phyloP scores from a whole-genome alignment of 2,329 filamentous ascomycete genomes.

The Monilinia polystroma region DNA sequence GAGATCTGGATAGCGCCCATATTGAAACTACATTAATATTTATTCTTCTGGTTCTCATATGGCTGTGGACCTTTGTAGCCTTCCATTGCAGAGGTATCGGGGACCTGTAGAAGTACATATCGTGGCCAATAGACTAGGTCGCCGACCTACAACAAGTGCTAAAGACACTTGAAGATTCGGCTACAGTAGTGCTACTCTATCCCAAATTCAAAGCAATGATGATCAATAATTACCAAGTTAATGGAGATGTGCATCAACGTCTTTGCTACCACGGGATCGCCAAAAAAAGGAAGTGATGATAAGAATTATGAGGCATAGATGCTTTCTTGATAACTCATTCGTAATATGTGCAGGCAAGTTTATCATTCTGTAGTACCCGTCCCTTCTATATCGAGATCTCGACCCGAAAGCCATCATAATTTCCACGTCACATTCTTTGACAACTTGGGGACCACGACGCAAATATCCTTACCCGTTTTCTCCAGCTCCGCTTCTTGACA shows the following conservation, averaged over 20 bases:
- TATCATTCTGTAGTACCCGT: conserved; percentile 1
- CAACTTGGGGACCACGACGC: conserved; percentile 30
- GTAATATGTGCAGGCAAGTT: not conserved
- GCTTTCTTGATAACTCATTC: not conserved
- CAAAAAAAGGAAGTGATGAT: not conserved
- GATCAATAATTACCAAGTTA: conserved; percentile 8
- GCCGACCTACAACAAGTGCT: conserved; percentile 16
- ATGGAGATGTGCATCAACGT: conserved; percentile 20
- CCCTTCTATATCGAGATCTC: conserved; percentile 9
- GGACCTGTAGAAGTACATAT: conserved; percentile 17
- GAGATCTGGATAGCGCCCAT: not conserved
- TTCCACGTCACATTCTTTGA: conserved; percentile 23
- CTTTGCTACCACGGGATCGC: conserved; percentile 7
- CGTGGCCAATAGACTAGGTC: conserved; percentile 14
- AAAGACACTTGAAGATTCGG: conserved; percentile 12
- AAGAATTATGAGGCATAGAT: not conserved
- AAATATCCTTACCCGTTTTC: conserved; percentile 23
- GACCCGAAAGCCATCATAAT: conserved; percentile 18
- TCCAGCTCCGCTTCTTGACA: conserved; percentile 69
- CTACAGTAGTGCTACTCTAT: conserved; percentile 16
- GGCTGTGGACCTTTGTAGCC: not conserved
- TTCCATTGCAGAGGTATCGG: conserved; percentile 17
- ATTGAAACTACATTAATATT: not conserved
- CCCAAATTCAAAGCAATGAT: not conserved
- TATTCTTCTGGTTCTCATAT: not conserved